A percentile compares a stretch with the other conserved stretches of the same genome.
Evolutionary conservation across 495 filamentous ascomycete genomes (phyloP).

Genomic region (Penicillium herquei): DNA sequence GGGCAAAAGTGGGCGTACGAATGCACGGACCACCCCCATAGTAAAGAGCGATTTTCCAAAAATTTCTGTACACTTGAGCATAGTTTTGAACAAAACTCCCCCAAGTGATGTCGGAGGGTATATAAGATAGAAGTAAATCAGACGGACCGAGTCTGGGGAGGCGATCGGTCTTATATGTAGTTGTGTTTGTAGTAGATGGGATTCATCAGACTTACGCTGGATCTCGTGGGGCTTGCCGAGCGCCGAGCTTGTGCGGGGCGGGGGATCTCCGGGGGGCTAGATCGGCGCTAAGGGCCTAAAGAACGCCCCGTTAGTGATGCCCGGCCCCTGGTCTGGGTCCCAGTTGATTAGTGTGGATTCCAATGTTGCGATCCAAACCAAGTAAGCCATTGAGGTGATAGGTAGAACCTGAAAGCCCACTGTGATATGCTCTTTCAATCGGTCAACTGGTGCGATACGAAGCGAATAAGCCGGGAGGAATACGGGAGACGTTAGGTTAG

Average conservation of each 20-base stretch:
- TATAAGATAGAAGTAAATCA: background rate
- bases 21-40: conserved; percentile 3
- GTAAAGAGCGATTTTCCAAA: background rate
- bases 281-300: too few species aligned
- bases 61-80: background rate
- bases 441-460: background rate
- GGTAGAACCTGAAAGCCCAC: background rate
- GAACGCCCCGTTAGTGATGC: too few species aligned
- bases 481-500: conserved; percentile 14
- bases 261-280: too few species aligned
- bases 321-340: too few species aligned
- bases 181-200: too few species aligned
- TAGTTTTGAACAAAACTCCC: background rate
- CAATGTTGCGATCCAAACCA: too few species aligned
- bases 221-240: too few species aligned
- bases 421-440: background rate
- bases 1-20: background rate
- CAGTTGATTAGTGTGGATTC: background rate
- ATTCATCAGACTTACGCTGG: too few species aligned
- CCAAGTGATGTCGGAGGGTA: background rate
- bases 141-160: background rate
- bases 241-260: too few species aligned
- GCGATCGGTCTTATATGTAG: too few species aligned
- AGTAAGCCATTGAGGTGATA: background rate
- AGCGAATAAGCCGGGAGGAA: background rate